Percentiles rank a stretch among this genome's conserved stretches.
These are phyloP conservation scores for Capronia coronata DNA, from an alignment of 2,329 filamentous ascomycete genomes.

Conservation along the genomic window DNA sequence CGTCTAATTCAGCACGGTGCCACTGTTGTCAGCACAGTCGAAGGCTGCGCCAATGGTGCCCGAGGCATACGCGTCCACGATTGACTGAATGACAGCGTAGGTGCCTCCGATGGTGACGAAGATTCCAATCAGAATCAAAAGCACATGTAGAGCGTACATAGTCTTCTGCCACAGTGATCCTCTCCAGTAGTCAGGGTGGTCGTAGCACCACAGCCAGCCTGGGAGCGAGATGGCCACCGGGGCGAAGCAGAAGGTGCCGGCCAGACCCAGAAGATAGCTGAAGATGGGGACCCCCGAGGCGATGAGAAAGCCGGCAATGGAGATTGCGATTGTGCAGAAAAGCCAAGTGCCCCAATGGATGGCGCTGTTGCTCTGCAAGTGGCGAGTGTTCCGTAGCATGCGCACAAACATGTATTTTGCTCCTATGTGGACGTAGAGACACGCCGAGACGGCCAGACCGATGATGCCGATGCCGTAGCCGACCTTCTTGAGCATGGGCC, in stretches of 20 bases:
- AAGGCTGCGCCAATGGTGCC: constrained; percentile 6
- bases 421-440: constrained; percentile 27
- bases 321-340: constrained; percentile 34
- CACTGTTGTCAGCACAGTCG: constrained; percentile 7
- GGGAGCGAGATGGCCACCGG: constrained; percentile 46
- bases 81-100: constrained; percentile 1
- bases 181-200: constrained; percentile 39
- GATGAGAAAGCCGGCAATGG: constrained; percentile 39
- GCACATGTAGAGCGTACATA: constrained; percentile 38
- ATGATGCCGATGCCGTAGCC: constrained; percentile 40
- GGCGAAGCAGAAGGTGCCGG: constrained; percentile 47
- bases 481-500: constrained; percentile 39
- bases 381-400: constrained; percentile 45
- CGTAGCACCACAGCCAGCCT: constrained; percentile 48
- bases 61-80: constrained; percentile 2
- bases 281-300: constrained; percentile 50
- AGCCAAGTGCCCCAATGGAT: constrained; percentile 51
- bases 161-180: constrained; percentile 34
- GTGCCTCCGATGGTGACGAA: constrained; percentile 46
- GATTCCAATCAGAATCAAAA: constrained; percentile 41
- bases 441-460: constrained; percentile 31
- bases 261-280: constrained; percentile 46
- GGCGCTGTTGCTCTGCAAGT: constrained; percentile 48
- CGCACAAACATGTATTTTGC: constrained; percentile 54
- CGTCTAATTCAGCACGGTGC: constrained; percentile 5